Percentiles rank a stretch among this genome's conserved stretches.
phyloP scores from a whole-genome alignment of 2,329 filamentous ascomycete species.

The Cytospora mali region DNA sequence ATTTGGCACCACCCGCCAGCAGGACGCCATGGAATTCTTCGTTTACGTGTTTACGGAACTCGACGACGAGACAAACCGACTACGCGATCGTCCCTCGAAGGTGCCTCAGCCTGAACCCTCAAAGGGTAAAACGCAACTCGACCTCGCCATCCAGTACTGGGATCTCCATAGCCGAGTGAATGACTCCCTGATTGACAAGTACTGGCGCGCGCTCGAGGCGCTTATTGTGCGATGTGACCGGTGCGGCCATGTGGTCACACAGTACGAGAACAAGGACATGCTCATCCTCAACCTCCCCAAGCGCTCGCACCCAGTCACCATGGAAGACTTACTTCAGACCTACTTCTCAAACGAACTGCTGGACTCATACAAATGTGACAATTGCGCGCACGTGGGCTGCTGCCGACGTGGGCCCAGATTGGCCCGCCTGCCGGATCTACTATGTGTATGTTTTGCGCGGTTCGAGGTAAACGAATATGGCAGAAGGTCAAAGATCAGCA shows the following conservation, averaged over 20 bases:
- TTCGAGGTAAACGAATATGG: conserved; percentile 40
- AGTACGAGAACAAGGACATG: conserved; percentile 55
- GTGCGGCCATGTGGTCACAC: conserved; percentile 54
- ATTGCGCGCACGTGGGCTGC: conserved; percentile 68
- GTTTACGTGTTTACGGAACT: conserved; percentile 80
- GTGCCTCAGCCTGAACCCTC: conserved; percentile 30
- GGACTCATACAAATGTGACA: conserved; percentile 72
- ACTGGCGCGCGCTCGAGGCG: conserved; percentile 78
- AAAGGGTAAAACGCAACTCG: conserved; percentile 37
- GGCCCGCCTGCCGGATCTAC: conserved; percentile 75
- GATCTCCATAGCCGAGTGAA: conserved; percentile 68
- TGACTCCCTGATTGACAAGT: conserved; percentile 73
- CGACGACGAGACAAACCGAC: conserved; percentile 79
- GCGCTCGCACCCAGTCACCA: conserved; percentile 36
- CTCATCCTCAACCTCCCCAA: conserved; percentile 48
- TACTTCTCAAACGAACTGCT: conserved; percentile 71
- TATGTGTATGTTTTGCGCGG: conserved; percentile 76
- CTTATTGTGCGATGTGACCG: conserved; percentile 69
- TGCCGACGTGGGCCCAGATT: conserved; percentile 73
- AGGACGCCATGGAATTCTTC: conserved; percentile 91
- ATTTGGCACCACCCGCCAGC: conserved; percentile 73
- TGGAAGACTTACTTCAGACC: conserved; percentile 67
- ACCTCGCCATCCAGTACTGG: conserved; percentile 78
- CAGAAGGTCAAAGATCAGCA: conserved; percentile 63
- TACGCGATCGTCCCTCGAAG: conserved; percentile 44